Evolutionary conservation across 352 stramenopile species (phyloP), one percentile per base, ranked within the genome.

Genomic region (Globisporangium middletonii): DNA sequence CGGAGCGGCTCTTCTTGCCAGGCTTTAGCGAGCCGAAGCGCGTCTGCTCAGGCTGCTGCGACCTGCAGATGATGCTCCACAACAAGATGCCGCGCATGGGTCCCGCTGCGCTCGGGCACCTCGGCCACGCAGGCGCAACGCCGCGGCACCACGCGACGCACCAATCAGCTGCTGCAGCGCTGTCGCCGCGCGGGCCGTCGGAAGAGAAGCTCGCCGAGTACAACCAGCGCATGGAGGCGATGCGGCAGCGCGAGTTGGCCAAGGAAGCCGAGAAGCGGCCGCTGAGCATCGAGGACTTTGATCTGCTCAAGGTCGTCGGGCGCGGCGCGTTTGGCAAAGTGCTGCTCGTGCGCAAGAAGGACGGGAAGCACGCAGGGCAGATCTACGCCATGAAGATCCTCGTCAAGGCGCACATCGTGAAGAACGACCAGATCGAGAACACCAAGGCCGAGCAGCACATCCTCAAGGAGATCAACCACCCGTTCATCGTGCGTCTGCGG

Each of bases 371-470:
- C 53, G 69, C 69, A 2, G 86, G 86, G 7, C 66, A 86, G 50
- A 95, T 97, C 60, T 98, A 95, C 65, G 92, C 92, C 37, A 97
- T 98, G 90, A 98, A 98, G 70, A 95, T 98, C 28, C 76, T 98
- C 15, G 92, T 97, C 28, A 98, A 98, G 73, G 77, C 76, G 11
- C 82, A 96, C 54, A 95, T 98, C 18, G 88, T 94, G 59, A 94
- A 94, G 62, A 97, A 97, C 59, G 86, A 95, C 52, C 92, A 98
- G 62, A 93, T 99, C 30, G 86, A 95, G 60, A 95, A 95, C 65
- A 95, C 86, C 16, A 95, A 95, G 68, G 82, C 86, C 0, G 87
- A 96, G 50, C 85, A 94, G 62, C 85, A 96, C 49, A 96, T 96
- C 60, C 58, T 96, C 13, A 94, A 94, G 64, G 84, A 93, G 57